Evolutionary conservation across 2,329 filamentous ascomycete genomes (phyloP).

Genomic region (Phoma sp.): DNA sequence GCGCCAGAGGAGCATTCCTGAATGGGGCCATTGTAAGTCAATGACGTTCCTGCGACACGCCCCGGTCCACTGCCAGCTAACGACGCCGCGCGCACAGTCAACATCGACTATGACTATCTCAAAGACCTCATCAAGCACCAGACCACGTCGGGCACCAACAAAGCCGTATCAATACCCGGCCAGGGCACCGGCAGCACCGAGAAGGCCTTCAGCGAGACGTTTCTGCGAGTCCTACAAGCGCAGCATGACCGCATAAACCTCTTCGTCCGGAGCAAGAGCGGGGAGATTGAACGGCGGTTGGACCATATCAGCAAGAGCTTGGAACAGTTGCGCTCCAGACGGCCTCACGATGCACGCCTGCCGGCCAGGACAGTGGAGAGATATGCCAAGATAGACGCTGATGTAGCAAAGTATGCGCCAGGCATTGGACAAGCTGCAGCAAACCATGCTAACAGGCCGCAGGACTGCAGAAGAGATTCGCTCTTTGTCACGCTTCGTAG

Average conservation of each 20-base stretch:
- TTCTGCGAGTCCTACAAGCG: slow-evolving; percentile 72
- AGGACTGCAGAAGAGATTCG: slow-evolving; percentile 75
- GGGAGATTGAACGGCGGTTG: slow-evolving; percentile 75
- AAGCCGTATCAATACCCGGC: slow-evolving; percentile 76
- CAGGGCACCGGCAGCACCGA: slow-evolving; percentile 61
- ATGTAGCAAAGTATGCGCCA: slow-evolving; percentile 51
- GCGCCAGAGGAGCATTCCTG: slow-evolving; percentile 76
- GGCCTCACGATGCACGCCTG: slow-evolving; percentile 35
- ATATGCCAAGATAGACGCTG: slow-evolving; percentile 59
- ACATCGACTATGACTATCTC: slow-evolving; percentile 87
- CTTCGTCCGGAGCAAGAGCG: slow-evolving; percentile 80
- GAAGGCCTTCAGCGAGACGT: slow-evolving; percentile 71
- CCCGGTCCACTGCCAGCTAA: slow-evolving; percentile 19
- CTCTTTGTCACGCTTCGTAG: slow-evolving; percentile 73
- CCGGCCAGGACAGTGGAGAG: slow-evolving; percentile 56
- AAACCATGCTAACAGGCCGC: slow-evolving; percentile 20
- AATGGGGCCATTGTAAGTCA: slow-evolving; percentile 76
- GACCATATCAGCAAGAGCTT: slow-evolving; percentile 51
- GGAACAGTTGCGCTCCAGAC: slow-evolving; percentile 38
- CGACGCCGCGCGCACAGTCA: slow-evolving; percentile 61
- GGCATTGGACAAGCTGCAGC: too few species aligned
- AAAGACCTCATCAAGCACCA: slow-evolving; percentile 84
- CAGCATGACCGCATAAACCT: slow-evolving; percentile 80
- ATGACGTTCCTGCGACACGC: not conserved
- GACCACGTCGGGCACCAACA: slow-evolving; percentile 73